phyloP scores from a whole-genome alignment of 345 rosid genomes.

The Hypericum androsaemum region DNA sequence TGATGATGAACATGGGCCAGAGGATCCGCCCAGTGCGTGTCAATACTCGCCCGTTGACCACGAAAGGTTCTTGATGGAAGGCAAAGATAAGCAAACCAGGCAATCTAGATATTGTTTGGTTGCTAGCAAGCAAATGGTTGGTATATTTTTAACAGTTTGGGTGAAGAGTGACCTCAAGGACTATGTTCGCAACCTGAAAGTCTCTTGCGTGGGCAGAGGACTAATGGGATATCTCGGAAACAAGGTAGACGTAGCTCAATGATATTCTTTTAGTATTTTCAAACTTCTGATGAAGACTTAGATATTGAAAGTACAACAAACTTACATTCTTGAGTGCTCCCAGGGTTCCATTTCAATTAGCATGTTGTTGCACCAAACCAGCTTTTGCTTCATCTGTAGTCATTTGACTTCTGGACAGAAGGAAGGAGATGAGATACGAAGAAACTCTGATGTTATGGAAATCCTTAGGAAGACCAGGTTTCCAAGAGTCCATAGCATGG shows the following conservation, averaged over 20 bases:
- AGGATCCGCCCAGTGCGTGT: constrained; percentile 42
- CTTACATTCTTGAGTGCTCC: constrained; percentile 15
- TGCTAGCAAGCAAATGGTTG: constrained; percentile 98
- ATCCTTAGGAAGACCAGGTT: constrained; percentile 92
- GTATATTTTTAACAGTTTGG: constrained; percentile 89
- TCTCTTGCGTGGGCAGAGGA: constrained; percentile 98
- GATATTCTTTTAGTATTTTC: not conserved
- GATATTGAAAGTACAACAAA: not conserved
- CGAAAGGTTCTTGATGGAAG: constrained; percentile 42
- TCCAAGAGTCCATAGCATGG: constrained; percentile 57
- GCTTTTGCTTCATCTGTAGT: constrained; percentile 94
- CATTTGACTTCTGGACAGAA: constrained; percentile 96
- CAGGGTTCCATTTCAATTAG: constrained; percentile 98
- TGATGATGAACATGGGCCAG: constrained; percentile 66
- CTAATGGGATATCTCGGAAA: constrained; percentile 99
- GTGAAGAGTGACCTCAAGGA: constrained; percentile 77
- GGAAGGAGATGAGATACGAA: constrained; percentile 88
- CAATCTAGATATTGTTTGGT: constrained; percentile 72
- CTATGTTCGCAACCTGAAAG: constrained; percentile 63
- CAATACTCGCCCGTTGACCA: constrained; percentile 38
- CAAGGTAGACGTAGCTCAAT: constrained; percentile 39
- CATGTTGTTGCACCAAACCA: constrained; percentile 89
- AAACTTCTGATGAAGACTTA: not conserved
- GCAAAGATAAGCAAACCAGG: constrained; percentile 35
- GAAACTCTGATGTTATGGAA: constrained; percentile 96